Percentiles rank a stretch among this genome's conserved stretches.
Evolutionary conservation across 2,329 filamentous ascomycete genomes (phyloP).

Genomic region (Leptographium galeiforme): DNA sequence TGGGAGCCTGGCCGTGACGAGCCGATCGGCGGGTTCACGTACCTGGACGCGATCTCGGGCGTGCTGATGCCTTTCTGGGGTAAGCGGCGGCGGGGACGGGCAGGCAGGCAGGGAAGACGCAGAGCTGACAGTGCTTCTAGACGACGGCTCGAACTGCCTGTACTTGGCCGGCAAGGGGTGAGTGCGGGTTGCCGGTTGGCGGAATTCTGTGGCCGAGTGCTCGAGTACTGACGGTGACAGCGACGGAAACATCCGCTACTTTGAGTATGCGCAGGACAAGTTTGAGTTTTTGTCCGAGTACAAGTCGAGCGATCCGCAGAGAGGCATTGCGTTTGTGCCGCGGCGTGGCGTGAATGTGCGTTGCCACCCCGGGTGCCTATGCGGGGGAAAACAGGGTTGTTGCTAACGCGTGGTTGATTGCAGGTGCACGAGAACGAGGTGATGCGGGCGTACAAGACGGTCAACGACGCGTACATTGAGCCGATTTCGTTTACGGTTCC

Average conservation of each 20-base stretch:
- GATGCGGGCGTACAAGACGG: constrained; percentile 92
- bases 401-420: not conserved
- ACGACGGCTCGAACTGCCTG: constrained; percentile 87
- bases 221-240: constrained; percentile 26
- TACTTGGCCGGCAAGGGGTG: constrained; percentile 96
- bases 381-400: not conserved
- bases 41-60: constrained; percentile 88
- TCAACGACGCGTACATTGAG: constrained; percentile 88
- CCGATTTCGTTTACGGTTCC: constrained; percentile 97
- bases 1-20: constrained; percentile 85
- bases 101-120: too few relatives aligned
- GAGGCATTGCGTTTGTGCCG: constrained; percentile 86
- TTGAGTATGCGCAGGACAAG: constrained; percentile 96
- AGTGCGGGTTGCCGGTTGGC: constrained; percentile 17
- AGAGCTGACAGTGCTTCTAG: constrained; percentile 18
- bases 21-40: constrained; percentile 80
- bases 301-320: constrained; percentile 90
- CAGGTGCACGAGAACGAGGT: constrained; percentile 90
- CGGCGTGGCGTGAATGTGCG: constrained; percentile 80
- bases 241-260: constrained; percentile 98
- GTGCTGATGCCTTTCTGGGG: constrained; percentile 99
- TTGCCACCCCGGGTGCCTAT: constrained; percentile 4
- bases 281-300: constrained; percentile 96
- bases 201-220: not conserved
- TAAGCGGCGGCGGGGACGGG: constrained; percentile 18